Conservation (phyloP, 1,284 basidiomycete genomes). For the Xanthoconium separans region DNA sequence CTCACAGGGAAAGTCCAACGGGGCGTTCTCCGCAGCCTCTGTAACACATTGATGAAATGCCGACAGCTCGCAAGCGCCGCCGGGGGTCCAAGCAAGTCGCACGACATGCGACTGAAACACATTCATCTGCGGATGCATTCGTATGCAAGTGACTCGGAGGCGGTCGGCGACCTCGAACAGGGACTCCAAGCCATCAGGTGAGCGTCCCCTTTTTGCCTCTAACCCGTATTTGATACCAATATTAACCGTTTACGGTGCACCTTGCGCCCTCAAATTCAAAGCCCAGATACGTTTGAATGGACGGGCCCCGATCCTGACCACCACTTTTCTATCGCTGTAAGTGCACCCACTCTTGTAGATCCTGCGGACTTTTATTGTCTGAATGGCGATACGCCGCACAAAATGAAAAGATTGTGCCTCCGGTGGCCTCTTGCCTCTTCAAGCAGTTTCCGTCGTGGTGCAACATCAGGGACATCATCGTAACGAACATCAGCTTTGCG, state of each 20-base stretch:
- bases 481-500: slow-evolving; percentile 45
- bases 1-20: slow-evolving; percentile 12
- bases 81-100: background rate
- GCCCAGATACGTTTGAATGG: slow-evolving; percentile 53
- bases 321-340: slow-evolving; percentile 58
- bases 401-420: slow-evolving; percentile 45
- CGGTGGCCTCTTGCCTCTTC: slow-evolving; percentile 43
- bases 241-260: background rate
- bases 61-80: background rate
- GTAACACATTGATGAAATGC: slow-evolving; percentile 12
- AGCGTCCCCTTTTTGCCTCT: slow-evolving; percentile 15
- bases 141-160: slow-evolving; percentile 36
- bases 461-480: slow-evolving; percentile 43
- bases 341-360: slow-evolving; percentile 19
- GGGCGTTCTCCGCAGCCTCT: slow-evolving; percentile 9
- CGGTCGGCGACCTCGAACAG: slow-evolving; percentile 37
- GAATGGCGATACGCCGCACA: background rate
- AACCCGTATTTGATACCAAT: background rate
- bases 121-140: slow-evolving; percentile 45
- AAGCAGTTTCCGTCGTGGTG: slow-evolving; percentile 43
- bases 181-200: slow-evolving; percentile 44
- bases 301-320: slow-evolving; percentile 57
- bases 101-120: slow-evolving; percentile 30
- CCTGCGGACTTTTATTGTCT: background rate
- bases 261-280: slow-evolving; percentile 24